Evolutionary conservation across 768 basidiomycete genomes (phyloP).

Genomic region (Xerocomus potaroensis): DNA sequence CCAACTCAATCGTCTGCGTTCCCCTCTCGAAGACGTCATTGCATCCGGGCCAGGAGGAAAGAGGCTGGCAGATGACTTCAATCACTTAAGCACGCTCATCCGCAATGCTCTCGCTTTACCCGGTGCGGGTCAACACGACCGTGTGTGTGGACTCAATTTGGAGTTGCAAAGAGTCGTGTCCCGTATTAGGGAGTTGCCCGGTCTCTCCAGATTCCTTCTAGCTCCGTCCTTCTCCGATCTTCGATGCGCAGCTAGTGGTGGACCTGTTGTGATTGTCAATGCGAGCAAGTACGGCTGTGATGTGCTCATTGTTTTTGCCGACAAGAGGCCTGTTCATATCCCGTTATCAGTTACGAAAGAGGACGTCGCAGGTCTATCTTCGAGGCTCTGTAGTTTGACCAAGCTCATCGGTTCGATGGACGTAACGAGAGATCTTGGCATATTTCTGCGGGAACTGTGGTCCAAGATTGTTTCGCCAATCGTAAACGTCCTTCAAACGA

Average conservation of each 20-base stretch:
- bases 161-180: too few relatives aligned
- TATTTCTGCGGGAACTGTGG: conserved; percentile 9
- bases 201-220: too few relatives aligned
- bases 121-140: neutral
- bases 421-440: neutral
- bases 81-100: conserved; percentile 1
- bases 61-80: neutral
- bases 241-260: too few relatives aligned
- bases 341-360: neutral
- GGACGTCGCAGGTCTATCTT: neutral
- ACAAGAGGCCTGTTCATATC: conserved; percentile 1
- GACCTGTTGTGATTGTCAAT: too few relatives aligned
- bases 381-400: neutral
- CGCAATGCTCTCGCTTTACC: neutral
- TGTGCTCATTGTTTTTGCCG: conserved; percentile 18
- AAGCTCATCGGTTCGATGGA: neutral
- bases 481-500: neutral
- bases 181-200: too few relatives aligned
- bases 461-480: conserved; percentile 11
- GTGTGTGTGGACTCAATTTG: neutral
- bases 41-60: neutral
- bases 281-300: too few relatives aligned
- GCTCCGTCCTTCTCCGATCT: too few relatives aligned
- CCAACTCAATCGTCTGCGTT: conserved; percentile 4
- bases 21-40: neutral